Base-by-base conservation (phyloP, 1,284 basidiomycete genomes). In the Austroboletus olivaceoglutinosus region DNA sequence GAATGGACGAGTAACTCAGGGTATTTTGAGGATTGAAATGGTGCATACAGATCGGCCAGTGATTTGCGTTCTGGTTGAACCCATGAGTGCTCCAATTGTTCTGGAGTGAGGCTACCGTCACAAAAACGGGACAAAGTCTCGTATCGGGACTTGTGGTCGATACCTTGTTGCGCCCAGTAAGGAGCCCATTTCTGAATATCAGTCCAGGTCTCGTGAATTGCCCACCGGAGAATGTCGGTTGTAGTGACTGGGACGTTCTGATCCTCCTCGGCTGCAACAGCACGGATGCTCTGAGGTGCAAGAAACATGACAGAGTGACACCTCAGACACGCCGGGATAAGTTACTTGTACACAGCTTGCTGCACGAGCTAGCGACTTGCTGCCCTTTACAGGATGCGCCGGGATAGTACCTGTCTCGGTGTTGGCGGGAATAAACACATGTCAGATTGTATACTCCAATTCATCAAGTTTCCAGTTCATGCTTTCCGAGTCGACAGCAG, bases 241-340 rank as follows among this genome's bases (percentile, higher is more conserved):
- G 60, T 59, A n/a, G 72, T 51, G 13, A 21, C 10, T 13, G 7
- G 7, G 21, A 39, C 13, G 19, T 46, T 47, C 12, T 21, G 15
- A 3, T 27, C 12, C 5, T 4, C 25, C n/a, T 63, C 58, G 0
- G 29, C 43, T 10, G 54, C 54, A 12, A 58, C 48, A 6, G 54
- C 47, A 16, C 75, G 72, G 36, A 80, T 78, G 1, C 47, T 51
- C 22, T 55, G 55, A 48, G 78, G 74, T 16, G 74, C 76, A 39
- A 75, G 70, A 58, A 80, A 80, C 53, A 73, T 62, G 12, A 80
- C 65, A 1, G 73, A 73, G 44, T 80, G 77, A 0, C 74, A n/a
- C n/a, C n/a, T n/a, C n/a, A n/a, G n/a, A n/a, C n/a, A n/a, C n/a
- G n/a, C n/a, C n/a, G n/a, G n/a, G n/a, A n/a, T n/a, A n/a, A n/a